Evolutionary conservation across 1,284 basidiomycete species (phyloP), one percentile per base, ranked within the genome.

Genomic region (Cutaneotrichosporon sp.): DNA sequence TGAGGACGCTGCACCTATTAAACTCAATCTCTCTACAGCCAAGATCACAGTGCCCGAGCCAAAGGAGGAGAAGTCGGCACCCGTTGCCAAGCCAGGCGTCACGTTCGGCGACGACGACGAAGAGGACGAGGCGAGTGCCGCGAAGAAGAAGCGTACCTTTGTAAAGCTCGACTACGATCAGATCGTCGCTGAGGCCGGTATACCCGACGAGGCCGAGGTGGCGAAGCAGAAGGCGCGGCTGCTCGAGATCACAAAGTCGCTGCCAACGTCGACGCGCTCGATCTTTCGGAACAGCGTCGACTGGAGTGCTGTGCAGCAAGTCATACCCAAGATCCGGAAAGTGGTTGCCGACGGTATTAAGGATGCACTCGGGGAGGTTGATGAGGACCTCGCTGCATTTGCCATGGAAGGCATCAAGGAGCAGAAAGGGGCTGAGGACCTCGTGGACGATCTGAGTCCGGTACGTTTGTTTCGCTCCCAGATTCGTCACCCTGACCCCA

Each of bases 1-100:
- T 26, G 92, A 95, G 69, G 92, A 95, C 68, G 90, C 90, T 30
- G 90, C 90, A 10, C 91, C 91, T 7, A 89, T 95, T 70, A 88
- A 88, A 73, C 83, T 95, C 55, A 90, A 88, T 67, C 88, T 94
- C 22, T 88, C 62, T 18, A 53, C 50, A 18, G 50, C 70, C 5
- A 64, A 67, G 11, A 51, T 52, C 13, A 26, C 64, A 2, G 46
- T 58, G 13, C 50, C 63, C 7, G 69, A 71, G 38, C 46, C 65
- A 21, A 69, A 70, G 56, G 63, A 68, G 14, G 68, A 70, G 30
- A 84, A 72, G 83, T 72, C 85, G 83, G 65, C 53, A 1, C 42
- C 64, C 83, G 38, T 57, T 2, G 60, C 69, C 16, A 63, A 65
- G 57, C 70, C 78, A 4, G 73, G 70, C 0, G 67, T 85, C 1